Conservation (phyloP, 257 asterid genomes). For the Ilex asprella region DNA sequence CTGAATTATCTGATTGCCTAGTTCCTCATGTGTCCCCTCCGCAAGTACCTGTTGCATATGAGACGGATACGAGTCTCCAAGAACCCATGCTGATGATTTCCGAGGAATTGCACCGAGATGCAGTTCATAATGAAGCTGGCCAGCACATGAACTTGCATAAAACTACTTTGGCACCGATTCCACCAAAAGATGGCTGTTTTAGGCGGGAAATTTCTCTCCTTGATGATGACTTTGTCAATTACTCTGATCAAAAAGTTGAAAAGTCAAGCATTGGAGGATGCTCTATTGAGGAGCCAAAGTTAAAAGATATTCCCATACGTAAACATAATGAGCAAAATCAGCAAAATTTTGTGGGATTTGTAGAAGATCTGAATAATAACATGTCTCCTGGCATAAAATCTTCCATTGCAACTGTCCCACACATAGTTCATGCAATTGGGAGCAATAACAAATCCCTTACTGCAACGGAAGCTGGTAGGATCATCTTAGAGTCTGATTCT, state of each 20-base stretch:
- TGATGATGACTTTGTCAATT: slow-evolving; percentile 36
- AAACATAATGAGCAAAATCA: slow-evolving; percentile 13
- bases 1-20: slow-evolving; percentile 23
- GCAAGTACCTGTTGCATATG: slow-evolving; percentile 20
- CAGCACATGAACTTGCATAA: slow-evolving; percentile 24
- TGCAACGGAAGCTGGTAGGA: slow-evolving; percentile 27
- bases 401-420: slow-evolving; percentile 14
- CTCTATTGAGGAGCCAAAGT: slow-evolving; percentile 21
- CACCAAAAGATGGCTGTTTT: slow-evolving; percentile 16
- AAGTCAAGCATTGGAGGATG: slow-evolving; percentile 18
- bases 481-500: slow-evolving; percentile 29
- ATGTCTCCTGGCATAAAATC: slow-evolving; percentile 25
- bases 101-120: slow-evolving; percentile 19
- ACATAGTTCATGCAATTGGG: slow-evolving; percentile 20
- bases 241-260: slow-evolving; percentile 19
- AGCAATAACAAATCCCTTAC: slow-evolving; percentile 19
- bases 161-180: slow-evolving; percentile 14
- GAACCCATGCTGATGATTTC: slow-evolving; percentile 18
- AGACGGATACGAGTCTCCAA: slow-evolving; percentile 18
- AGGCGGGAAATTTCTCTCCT: slow-evolving; percentile 36
- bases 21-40: slow-evolving; percentile 22
- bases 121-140: slow-evolving; percentile 26
- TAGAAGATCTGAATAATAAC: slow-evolving; percentile 12
- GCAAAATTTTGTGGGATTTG: slow-evolving; percentile 22
- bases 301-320: slow-evolving; percentile 13